These are phyloP conservation scores for Pyrenophora teres DNA, from an alignment of 2,329 filamentous ascomycete genomes.

Conservation along the genomic window DNA sequence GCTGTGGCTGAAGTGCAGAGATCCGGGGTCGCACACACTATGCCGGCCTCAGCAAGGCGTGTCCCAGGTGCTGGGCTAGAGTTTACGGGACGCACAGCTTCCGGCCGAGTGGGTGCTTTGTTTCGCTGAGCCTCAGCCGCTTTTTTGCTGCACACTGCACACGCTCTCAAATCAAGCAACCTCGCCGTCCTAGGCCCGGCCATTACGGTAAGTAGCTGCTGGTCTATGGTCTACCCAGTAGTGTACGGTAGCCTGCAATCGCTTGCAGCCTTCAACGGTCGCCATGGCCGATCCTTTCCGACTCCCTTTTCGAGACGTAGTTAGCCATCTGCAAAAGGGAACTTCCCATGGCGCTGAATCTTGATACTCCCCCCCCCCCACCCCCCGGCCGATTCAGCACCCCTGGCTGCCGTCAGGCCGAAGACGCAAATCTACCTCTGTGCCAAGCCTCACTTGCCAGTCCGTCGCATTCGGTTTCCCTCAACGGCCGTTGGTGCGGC, in stretches of 20 bases:
- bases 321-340: background rate
- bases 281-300: conserved; percentile 25
- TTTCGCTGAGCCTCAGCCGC: conserved; percentile 23
- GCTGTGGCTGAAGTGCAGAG: conserved; percentile 24
- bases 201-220: no score
- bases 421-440: conserved; percentile 1
- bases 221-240: no score
- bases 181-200: conserved; percentile 33
- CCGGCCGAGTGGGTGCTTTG: conserved; percentile 21
- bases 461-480: conserved; percentile 21
- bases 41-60: background rate
- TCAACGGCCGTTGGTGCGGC: conserved; percentile 13
- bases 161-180: conserved; percentile 27
- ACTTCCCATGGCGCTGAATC: background rate
- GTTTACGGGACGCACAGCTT: conserved; percentile 24
- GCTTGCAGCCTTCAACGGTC: conserved; percentile 29
- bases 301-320: conserved; percentile 11
- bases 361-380: background rate
- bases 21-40: conserved; percentile 16
- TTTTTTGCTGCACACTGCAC: conserved; percentile 8
- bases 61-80: conserved; percentile 17
- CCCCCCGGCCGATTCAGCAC: conserved; percentile 18
- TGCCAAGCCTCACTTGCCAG: conserved; percentile 10
- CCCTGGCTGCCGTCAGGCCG: conserved; percentile 4
- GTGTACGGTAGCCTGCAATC: conserved; percentile 18